Conservation (phyloP, 2,329 filamentous ascomycete genomes). For the Aureobasidium melanogenum region DNA sequence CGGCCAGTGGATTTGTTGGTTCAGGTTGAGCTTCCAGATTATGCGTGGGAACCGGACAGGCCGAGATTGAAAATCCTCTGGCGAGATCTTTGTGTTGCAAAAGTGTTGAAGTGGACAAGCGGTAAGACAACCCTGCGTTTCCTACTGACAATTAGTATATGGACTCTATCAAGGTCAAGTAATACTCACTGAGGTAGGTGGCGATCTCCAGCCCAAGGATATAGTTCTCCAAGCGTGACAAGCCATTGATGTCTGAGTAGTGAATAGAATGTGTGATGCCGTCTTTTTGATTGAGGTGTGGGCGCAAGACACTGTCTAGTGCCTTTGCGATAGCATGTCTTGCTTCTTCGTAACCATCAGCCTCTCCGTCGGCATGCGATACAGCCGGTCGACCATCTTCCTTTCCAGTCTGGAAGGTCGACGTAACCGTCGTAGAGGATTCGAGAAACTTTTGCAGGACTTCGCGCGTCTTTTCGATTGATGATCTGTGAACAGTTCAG, state of each 20-base stretch:
- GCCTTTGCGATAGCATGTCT: constrained; percentile 25
- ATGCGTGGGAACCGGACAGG: constrained; percentile 21
- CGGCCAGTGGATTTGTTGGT: constrained; percentile 12
- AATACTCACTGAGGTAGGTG: constrained; percentile 21
- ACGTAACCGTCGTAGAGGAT: constrained; percentile 20
- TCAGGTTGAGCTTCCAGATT: constrained; percentile 21
- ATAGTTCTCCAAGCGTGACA: constrained; percentile 29
- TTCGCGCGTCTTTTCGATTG: constrained; percentile 20
- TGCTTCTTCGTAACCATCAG: constrained; percentile 22
- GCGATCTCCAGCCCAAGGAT: constrained; percentile 28
- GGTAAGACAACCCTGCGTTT: constrained; percentile 22
- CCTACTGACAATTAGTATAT: constrained; percentile 15
- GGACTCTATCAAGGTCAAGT: background rate
- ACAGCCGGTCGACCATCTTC: constrained; percentile 23
- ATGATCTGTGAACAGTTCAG: constrained; percentile 14
- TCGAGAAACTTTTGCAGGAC: constrained; percentile 23
- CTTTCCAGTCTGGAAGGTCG: constrained; percentile 25
- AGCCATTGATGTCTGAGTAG: constrained; percentile 28
- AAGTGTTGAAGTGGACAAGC: constrained; percentile 26
- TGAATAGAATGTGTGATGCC: constrained; percentile 24
- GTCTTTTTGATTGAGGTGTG: constrained; percentile 16
- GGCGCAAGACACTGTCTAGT: constrained; percentile 21
- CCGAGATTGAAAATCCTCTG: constrained; percentile 27
- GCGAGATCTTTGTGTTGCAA: constrained; percentile 22
- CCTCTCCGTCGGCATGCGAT: constrained; percentile 19